Conservation (phyloP, 805 yeast species). For the Wickerhamomyces mucosus region DNA sequence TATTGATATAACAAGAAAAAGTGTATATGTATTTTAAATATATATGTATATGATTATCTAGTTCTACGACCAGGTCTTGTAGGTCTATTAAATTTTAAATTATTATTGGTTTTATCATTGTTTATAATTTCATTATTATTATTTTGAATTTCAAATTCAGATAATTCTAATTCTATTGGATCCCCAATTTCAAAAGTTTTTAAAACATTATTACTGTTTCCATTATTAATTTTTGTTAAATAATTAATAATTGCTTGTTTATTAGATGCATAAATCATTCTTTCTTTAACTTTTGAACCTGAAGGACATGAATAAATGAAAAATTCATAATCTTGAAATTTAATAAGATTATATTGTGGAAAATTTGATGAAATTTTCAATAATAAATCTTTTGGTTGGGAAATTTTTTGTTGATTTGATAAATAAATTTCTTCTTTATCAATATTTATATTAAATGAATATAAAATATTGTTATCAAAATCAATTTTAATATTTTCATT, state of each 20-base stretch:
- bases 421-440: slow-evolving; percentile 38
- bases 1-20: not conserved
- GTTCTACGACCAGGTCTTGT: slow-evolving; percentile 58
- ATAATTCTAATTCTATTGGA: slow-evolving; percentile 52
- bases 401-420: slow-evolving; percentile 15
- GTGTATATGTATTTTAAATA: too few species aligned
- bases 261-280: slow-evolving; percentile 89
- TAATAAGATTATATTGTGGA: slow-evolving; percentile 55
- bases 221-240: slow-evolving; percentile 29
- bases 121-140: slow-evolving; percentile 12
- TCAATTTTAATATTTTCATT: slow-evolving; percentile 20
- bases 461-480: slow-evolving; percentile 25
- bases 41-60: not conserved
- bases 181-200: slow-evolving; percentile 65
- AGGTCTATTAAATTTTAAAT: slow-evolving; percentile 47
- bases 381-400: slow-evolving; percentile 22
- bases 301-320: slow-evolving; percentile 88
- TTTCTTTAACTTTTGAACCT: slow-evolving; percentile 77
- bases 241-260: slow-evolving; percentile 49
- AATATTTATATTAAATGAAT: slow-evolving; percentile 43
- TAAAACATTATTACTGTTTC: slow-evolving; percentile 16
- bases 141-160: slow-evolving; percentile 28
- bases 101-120: slow-evolving; percentile 3
- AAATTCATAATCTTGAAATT: slow-evolving; percentile 30
- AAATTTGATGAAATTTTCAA: slow-evolving; percentile 26